phyloP scores from a whole-genome alignment of 805 yeast genomes.

The Komagataella mondaviorum region DNA sequence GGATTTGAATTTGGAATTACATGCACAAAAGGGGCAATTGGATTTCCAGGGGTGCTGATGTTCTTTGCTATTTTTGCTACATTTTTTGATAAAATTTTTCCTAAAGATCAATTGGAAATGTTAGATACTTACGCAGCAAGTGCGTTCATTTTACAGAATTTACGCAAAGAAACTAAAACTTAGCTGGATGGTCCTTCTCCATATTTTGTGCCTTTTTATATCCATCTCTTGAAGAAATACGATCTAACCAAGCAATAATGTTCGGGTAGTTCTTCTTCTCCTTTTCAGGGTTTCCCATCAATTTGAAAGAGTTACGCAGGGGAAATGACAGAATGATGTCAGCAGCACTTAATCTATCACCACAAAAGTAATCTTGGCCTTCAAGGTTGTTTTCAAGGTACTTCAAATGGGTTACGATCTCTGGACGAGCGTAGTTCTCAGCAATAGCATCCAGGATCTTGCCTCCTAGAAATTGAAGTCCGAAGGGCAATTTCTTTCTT shows the following conservation, averaged over 20 bases:
- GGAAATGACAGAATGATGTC: constrained; percentile 44
- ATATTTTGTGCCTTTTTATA: background rate
- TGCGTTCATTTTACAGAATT: constrained; percentile 16
- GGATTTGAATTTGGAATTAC: constrained; percentile 78
- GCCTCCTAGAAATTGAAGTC: constrained; percentile 28
- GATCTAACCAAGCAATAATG: background rate
- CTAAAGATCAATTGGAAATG: constrained; percentile 39
- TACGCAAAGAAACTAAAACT: constrained; percentile 2
- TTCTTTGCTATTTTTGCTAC: constrained; percentile 55
- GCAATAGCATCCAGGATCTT: constrained; percentile 31
- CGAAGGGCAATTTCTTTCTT: constrained; percentile 30
- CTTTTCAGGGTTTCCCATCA: constrained; percentile 6
- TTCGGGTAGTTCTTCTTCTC: background rate
- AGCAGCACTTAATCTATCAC: constrained; percentile 36
- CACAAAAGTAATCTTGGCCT: constrained; percentile 28
- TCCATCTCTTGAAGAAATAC: background rate
- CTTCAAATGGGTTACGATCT: constrained; percentile 24
- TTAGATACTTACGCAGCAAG: constrained; percentile 39
- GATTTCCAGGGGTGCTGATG: constrained; percentile 79
- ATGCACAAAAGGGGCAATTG: constrained; percentile 82
- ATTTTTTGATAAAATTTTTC: constrained; percentile 50
- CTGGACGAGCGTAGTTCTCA: constrained; percentile 33
- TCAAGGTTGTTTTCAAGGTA: constrained; percentile 27
- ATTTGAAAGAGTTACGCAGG: constrained; percentile 3
- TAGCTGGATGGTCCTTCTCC: background rate